Percentiles rank a stretch among this genome's conserved stretches.
Evolutionary conservation across 768 basidiomycete species (phyloP).

Genomic region (Russula earlei): DNA sequence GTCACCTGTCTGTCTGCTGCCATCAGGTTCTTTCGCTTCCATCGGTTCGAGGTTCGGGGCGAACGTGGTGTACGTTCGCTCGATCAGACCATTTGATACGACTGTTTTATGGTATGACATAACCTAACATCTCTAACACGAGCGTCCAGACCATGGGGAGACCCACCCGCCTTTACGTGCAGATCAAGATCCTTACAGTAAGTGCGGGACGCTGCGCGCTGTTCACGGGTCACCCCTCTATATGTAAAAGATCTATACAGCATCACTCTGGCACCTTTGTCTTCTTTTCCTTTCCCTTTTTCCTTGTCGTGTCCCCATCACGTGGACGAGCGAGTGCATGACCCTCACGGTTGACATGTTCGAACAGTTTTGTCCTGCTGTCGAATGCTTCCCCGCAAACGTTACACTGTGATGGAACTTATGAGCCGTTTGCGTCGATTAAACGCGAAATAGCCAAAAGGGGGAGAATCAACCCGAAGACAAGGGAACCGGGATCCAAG

Average conservation of each 20-base stretch:
- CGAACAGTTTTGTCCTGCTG: conserved; percentile 67
- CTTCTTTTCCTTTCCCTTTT: conserved; percentile 32
- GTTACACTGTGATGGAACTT: conserved; percentile 42
- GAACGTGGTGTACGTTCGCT: neutral
- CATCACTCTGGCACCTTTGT: conserved; percentile 22
- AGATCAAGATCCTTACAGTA: neutral
- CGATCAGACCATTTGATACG: conserved; percentile 13
- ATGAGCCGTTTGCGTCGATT: neutral
- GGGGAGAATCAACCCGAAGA: neutral
- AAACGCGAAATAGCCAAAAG: neutral
- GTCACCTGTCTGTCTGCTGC: neutral
- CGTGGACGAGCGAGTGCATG: conserved; percentile 49
- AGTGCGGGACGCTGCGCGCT: neutral
- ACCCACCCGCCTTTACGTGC: conserved; percentile 8
- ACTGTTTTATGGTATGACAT: conserved; percentile 12
- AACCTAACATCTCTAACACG: neutral
- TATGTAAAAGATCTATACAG: neutral
- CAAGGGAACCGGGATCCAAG: neutral
- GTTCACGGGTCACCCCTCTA: neutral
- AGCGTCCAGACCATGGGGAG: neutral
- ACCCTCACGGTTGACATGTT: conserved; percentile 58
- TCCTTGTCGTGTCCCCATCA: conserved; percentile 19
- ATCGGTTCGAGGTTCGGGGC: conserved; percentile 7
- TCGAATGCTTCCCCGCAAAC: conserved; percentile 54
- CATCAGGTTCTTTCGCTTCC: neutral